phyloP scores from a whole-genome alignment of 768 basidiomycete genomes.

The Galerina sulciceps region DNA sequence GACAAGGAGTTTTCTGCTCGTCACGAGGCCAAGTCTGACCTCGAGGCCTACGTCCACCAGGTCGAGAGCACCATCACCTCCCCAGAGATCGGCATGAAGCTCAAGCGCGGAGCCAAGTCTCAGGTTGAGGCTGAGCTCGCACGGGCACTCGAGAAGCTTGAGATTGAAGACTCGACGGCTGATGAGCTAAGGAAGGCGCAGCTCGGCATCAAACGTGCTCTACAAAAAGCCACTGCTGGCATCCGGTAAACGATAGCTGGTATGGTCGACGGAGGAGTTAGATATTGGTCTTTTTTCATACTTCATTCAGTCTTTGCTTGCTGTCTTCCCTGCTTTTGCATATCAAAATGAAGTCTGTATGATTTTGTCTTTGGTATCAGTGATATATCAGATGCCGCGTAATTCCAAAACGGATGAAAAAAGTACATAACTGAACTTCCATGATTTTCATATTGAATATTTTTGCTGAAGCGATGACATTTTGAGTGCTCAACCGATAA shows the following conservation, averaged over 20 bases:
- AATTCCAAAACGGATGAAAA: conserved; percentile 18
- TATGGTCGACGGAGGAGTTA: conserved; percentile 20
- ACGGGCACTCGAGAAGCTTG: conserved; percentile 96
- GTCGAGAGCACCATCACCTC: conserved; percentile 96
- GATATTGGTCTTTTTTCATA: conserved; percentile 26
- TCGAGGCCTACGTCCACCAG: conserved; percentile 97
- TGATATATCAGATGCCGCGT: conserved; percentile 15
- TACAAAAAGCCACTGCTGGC: conserved; percentile 96
- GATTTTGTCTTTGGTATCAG: conserved; percentile 27
- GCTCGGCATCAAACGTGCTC: conserved; percentile 91
- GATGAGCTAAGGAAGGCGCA: conserved; percentile 98
- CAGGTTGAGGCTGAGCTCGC: conserved; percentile 98
- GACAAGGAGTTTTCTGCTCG: conserved; percentile 98
- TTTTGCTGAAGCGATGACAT: not conserved
- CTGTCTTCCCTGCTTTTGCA: conserved; percentile 19
- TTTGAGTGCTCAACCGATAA: not conserved
- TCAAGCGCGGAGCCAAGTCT: conserved; percentile 94
- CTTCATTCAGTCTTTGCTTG: conserved; percentile 18
- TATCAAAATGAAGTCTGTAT: conserved; percentile 31
- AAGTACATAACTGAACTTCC: conserved; percentile 15
- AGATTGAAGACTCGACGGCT: conserved; percentile 91
- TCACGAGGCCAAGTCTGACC: conserved; percentile 97
- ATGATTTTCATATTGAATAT: not conserved
- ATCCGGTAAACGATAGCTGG: conserved; percentile 64
- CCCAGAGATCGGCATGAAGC: conserved; percentile 97